phyloP scores from a whole-genome alignment of 257 asterid genomes.

The Schizonepeta tenuifolia region DNA sequence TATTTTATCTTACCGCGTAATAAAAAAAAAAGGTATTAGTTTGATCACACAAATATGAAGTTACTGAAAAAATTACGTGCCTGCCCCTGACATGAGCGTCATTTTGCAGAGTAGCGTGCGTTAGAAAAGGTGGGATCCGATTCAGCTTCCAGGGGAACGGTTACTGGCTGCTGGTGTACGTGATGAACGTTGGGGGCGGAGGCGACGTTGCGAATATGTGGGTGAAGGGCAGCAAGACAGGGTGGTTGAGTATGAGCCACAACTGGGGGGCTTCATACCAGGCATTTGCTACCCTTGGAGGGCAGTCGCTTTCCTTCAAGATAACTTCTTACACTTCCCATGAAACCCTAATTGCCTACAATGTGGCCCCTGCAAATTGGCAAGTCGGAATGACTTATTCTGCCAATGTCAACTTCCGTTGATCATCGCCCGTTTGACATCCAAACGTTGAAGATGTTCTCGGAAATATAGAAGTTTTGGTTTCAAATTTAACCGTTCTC shows the following conservation, averaged over 20 bases:
- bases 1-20: no score
- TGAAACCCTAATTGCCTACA: constrained; percentile 54
- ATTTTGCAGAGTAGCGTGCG: constrained; percentile 56
- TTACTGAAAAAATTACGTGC: no score
- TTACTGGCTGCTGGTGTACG: constrained; percentile 78
- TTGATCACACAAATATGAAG: no score
- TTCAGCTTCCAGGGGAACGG: constrained; percentile 77
- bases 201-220: constrained; percentile 67
- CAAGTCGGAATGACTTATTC: constrained; percentile 60
- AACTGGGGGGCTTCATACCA: constrained; percentile 95
- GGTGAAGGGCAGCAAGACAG: constrained; percentile 76
- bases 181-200: constrained; percentile 77
- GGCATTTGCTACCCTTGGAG: constrained; percentile 66
- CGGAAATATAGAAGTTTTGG: no score
- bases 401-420: constrained; percentile 56
- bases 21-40: no score
- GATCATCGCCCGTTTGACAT: constrained; percentile 2
- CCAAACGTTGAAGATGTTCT: no score
- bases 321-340: constrained; percentile 59
- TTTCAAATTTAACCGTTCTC: no score
- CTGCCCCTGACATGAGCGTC: no score
- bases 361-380: constrained; percentile 75
- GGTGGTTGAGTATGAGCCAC: constrained; percentile 91
- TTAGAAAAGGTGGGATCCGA: constrained; percentile 52
- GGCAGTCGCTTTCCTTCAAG: constrained; percentile 80